A percentile compares a stretch with the other conserved stretches of the same genome.
phyloP scores from a whole-genome alignment of 2,329 filamentous ascomycete genomes.

The Diplodia mutila region DNA sequence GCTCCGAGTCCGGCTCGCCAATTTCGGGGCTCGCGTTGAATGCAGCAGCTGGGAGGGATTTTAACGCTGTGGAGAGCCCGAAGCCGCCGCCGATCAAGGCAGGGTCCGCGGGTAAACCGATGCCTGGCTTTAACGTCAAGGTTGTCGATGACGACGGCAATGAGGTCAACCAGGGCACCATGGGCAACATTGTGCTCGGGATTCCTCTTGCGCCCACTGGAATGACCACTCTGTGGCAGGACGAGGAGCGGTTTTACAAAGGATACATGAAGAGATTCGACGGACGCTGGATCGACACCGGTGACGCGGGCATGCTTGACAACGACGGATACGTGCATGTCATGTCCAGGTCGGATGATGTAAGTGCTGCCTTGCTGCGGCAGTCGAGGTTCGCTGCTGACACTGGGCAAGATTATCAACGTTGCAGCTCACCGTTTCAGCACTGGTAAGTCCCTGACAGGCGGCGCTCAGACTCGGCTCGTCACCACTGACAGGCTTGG shows the following conservation, averaged over 20 bases:
- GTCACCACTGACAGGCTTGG: background rate
- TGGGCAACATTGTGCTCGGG: conserved; percentile 90
- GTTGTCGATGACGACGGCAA: conserved; percentile 80
- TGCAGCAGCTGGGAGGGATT: conserved; percentile 63
- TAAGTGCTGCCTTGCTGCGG: background rate
- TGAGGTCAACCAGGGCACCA: conserved; percentile 70
- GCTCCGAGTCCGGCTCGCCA: conserved; percentile 69
- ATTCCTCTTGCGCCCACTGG: conserved; percentile 83
- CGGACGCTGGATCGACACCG: conserved; percentile 86
- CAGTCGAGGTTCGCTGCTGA: background rate
- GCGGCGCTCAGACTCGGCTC: background rate
- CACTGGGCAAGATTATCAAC: conserved; percentile 68
- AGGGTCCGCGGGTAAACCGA: conserved; percentile 85
- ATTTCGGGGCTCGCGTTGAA: conserved; percentile 69
- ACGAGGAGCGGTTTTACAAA: conserved; percentile 82
- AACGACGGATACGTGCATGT: conserved; percentile 67
- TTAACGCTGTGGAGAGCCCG: conserved; percentile 46
- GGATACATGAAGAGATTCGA: conserved; percentile 82
- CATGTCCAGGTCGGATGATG: conserved; percentile 71
- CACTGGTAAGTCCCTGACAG: conserved; percentile 63
- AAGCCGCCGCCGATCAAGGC: conserved; percentile 70
- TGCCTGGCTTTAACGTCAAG: conserved; percentile 88
- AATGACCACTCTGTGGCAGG: conserved; percentile 83
- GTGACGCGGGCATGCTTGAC: conserved; percentile 87
- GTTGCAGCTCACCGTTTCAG: conserved; percentile 92